Conservation (phyloP, 2,329 filamentous ascomycete genomes). For the Xylaria sp. region DNA sequence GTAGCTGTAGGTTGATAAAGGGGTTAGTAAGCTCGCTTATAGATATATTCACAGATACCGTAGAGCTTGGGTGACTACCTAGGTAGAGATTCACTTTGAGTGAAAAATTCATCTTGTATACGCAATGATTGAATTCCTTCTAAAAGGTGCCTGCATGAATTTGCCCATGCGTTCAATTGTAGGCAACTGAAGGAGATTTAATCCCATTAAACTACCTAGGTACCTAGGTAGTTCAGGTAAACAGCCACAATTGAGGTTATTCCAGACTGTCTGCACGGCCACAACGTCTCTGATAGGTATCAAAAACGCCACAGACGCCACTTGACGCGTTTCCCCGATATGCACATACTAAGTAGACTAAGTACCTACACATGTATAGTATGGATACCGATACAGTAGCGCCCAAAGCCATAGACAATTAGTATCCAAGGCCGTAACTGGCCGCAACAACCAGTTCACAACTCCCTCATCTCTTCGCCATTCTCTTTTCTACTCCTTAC, state of each 20-base stretch:
- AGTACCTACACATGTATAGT: not conserved
- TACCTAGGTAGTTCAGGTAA: not conserved
- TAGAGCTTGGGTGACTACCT: too few species aligned
- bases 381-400: not conserved
- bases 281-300: not conserved
- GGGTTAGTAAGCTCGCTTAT: not conserved
- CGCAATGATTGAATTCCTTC: too few species aligned
- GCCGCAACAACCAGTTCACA: not conserved
- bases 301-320: constrained; percentile 21
- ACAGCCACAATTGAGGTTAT: not conserved
- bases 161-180: too few species aligned
- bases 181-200: too few species aligned
- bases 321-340: constrained; percentile 22
- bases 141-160: too few species aligned
- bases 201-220: too few species aligned
- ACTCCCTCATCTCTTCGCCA: not conserved
- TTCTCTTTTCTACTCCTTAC: not conserved
- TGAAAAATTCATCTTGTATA: too few species aligned
- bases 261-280: not conserved
- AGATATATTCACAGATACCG: not conserved
- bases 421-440: constrained; percentile 11
- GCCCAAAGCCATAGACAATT: constrained; percentile 5
- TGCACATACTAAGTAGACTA: too few species aligned
- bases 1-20: not conserved
- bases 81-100: too few species aligned